A percentile compares a stretch with the other conserved stretches of the same genome.
Evolutionary conservation across 73 alveolate genomes (phyloP).

Genomic region (Tetrahymena thermophila): DNA sequence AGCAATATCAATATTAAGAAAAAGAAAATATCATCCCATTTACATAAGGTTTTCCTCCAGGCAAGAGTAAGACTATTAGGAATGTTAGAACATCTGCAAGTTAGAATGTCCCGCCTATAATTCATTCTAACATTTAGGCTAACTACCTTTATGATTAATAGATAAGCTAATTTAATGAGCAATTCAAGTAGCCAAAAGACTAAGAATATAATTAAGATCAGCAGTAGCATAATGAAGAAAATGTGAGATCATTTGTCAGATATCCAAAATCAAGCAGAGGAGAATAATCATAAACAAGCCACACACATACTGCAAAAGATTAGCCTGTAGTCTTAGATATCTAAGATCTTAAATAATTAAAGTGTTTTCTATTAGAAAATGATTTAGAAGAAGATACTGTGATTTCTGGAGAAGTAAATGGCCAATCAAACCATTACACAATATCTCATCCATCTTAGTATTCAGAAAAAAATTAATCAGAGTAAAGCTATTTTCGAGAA

Average conservation of each 20-base stretch:
- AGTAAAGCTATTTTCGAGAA: background rate
- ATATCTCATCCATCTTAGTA: background rate
- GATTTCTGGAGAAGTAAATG: background rate
- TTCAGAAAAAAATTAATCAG: background rate
- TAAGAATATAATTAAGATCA: background rate
- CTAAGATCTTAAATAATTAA: background rate
- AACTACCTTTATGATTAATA: background rate
- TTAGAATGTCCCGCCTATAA: background rate
- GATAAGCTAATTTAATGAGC: background rate
- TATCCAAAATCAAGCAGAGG: background rate
- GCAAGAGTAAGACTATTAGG: background rate
- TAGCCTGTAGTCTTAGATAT: background rate
- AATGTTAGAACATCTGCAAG: background rate
- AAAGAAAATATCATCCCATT: background rate
- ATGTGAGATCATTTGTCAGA: background rate
- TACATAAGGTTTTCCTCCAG: background rate
- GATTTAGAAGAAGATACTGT: background rate
- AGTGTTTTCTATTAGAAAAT: background rate
- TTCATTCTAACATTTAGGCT: background rate
- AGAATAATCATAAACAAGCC: background rate
- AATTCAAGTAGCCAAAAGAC: background rate
- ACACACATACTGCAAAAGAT: background rate
- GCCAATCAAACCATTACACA: background rate
- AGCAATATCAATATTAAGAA: background rate
- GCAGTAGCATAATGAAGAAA: background rate